Percentiles rank a stretch among this genome's conserved stretches.
Evolutionary conservation across 768 basidiomycete genomes (phyloP).

Genomic region (Leucocoprinus birnbaumii): DNA sequence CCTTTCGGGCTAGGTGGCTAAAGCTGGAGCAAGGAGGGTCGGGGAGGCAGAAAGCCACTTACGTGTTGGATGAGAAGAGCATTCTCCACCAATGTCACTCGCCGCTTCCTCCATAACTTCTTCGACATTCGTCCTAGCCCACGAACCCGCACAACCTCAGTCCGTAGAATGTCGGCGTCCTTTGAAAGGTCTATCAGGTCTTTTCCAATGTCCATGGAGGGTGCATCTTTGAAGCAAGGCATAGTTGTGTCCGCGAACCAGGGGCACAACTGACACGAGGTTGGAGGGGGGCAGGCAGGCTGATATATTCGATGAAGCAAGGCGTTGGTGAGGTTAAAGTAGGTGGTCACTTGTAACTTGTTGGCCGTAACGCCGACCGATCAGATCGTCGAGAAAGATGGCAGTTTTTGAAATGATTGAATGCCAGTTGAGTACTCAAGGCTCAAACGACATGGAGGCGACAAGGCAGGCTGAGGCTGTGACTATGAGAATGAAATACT

Average conservation of each 20-base stretch:
- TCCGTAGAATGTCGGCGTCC: slow-evolving; percentile 8
- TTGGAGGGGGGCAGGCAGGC: slow-evolving; percentile 4
- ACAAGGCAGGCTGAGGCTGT: slow-evolving; percentile 10
- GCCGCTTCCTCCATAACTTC: slow-evolving; percentile 11
- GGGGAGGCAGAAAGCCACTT: background rate
- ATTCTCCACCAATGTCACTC: slow-evolving; percentile 10
- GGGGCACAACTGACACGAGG: slow-evolving; percentile 10
- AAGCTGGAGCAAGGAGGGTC: background rate
- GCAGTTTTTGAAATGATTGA: slow-evolving; percentile 6
- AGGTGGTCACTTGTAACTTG: slow-evolving; percentile 6
- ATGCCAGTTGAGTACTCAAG: background rate
- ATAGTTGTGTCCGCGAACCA: slow-evolving; percentile 7
- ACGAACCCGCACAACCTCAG: background rate
- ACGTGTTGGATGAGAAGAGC: slow-evolving; percentile 12
- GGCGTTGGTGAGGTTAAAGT: slow-evolving; percentile 12
- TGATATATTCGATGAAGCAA: slow-evolving; percentile 12
- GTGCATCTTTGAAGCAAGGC: slow-evolving; percentile 11
- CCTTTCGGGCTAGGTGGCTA: background rate
- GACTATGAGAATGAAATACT: slow-evolving; percentile 10
- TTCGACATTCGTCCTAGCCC: slow-evolving; percentile 4
- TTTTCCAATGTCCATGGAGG: slow-evolving; percentile 7
- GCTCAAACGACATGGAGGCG: slow-evolving; percentile 9
- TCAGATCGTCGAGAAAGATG: slow-evolving; percentile 12
- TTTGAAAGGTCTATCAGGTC: slow-evolving; percentile 11
- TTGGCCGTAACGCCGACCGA: slow-evolving; percentile 4